Percentiles rank a stretch among this genome's conserved stretches.
Conservation (phyloP, 2,329 filamentous ascomycete species). For the Claviceps monticola region DNA sequence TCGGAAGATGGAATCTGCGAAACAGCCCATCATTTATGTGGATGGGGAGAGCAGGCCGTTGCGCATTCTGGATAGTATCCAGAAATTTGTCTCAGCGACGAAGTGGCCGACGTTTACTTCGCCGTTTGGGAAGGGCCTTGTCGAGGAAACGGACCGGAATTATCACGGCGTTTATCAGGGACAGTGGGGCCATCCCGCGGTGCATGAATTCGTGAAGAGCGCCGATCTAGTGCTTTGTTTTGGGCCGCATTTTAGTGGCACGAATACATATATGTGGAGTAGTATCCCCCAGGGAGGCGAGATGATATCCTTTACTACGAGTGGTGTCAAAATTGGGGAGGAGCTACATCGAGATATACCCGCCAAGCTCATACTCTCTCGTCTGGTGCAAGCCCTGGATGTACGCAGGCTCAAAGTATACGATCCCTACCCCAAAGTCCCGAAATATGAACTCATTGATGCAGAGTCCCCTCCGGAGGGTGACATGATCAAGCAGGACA, state of each 20-base stretch:
- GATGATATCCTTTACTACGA: slow-evolving; percentile 20
- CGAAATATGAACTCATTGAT: slow-evolving; percentile 11
- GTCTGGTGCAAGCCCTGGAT: slow-evolving; percentile 12
- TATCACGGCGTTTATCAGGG: slow-evolving; percentile 36
- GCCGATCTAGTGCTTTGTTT: slow-evolving; percentile 32
- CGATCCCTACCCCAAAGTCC: slow-evolving; percentile 14
- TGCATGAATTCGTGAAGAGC: slow-evolving; percentile 22
- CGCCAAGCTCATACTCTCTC: slow-evolving; percentile 9
- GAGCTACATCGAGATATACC: slow-evolving; percentile 18
- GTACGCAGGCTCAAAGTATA: slow-evolving; percentile 12
- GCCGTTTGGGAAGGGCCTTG: slow-evolving; percentile 33
- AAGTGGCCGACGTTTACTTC: slow-evolving; percentile 33
- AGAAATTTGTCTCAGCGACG: slow-evolving; percentile 28
- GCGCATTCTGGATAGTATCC: slow-evolving; percentile 26
- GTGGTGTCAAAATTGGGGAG: slow-evolving; percentile 17
- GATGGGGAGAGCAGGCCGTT: slow-evolving; percentile 34
- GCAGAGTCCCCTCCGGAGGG: background rate
- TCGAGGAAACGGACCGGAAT: slow-evolving; percentile 32
- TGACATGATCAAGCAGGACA: slow-evolving; percentile 21
- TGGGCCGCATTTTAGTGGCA: slow-evolving; percentile 31
- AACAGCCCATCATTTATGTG: slow-evolving; percentile 35
- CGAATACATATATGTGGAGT: slow-evolving; percentile 28
- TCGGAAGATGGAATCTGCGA: slow-evolving; percentile 27
- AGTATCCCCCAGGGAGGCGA: slow-evolving; percentile 20
- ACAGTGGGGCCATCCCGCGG: slow-evolving; percentile 20